A percentile compares a stretch with the other conserved stretches of the same genome.
Evolutionary conservation across 1,284 basidiomycete species (phyloP).

Genomic region (Boletus sp.): DNA sequence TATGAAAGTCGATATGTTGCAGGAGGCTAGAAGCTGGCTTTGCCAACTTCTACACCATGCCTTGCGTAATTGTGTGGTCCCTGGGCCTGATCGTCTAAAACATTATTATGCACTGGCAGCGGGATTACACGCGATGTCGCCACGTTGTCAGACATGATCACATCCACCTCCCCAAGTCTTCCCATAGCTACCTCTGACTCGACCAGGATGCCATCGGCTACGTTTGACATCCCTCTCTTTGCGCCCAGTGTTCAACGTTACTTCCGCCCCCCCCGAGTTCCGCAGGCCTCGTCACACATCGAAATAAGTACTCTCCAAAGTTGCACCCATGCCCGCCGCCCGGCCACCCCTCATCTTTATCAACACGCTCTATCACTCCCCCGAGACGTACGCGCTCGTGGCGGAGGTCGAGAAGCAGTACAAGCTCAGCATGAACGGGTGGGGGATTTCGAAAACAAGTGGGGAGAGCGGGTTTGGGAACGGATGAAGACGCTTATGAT

Average conservation of each 20-base stretch:
- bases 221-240: conserved; percentile 51
- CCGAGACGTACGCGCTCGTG: conserved; percentile 88
- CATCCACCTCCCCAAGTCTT: neutral
- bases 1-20: no score
- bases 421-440: conserved; percentile 66
- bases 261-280: conserved; percentile 65
- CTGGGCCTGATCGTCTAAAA: no score
- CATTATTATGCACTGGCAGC: no score
- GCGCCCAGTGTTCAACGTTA: conserved; percentile 61
- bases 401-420: conserved; percentile 79
- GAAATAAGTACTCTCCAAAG: conserved; percentile 83
- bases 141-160: no score
- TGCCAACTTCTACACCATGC: no score
- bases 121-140: no score
- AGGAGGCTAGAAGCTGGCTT: no score
- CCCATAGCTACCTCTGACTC: neutral
- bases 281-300: conserved; percentile 83
- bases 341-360: conserved; percentile 81
- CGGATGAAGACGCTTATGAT: conserved; percentile 86
- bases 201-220: neutral
- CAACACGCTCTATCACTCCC: conserved; percentile 97
- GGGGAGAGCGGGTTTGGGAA: conserved; percentile 84
- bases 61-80: no score
- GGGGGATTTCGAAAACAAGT: conserved; percentile 40
- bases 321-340: conserved; percentile 47